Evolutionary conservation across 1,284 basidiomycete genomes (phyloP).

Genomic region (Apiotrichum domesticum): DNA sequence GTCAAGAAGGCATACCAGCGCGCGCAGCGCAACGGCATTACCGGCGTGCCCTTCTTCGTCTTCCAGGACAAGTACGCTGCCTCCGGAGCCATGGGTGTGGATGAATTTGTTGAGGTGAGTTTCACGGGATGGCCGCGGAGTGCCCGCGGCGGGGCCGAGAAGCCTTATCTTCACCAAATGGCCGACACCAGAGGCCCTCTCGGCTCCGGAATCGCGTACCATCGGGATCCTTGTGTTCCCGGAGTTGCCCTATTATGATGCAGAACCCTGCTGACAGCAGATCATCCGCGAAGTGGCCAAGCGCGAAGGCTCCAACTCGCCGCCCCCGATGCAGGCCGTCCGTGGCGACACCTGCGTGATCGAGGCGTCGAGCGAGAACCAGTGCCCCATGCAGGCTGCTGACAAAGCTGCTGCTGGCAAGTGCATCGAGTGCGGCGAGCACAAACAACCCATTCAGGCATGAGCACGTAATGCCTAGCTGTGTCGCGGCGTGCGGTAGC

Average conservation of each 20-base stretch:
- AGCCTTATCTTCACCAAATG: too few relatives aligned
- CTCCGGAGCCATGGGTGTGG: slow-evolving; percentile 48
- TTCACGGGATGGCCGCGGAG: too few relatives aligned
- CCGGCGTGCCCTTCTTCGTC: slow-evolving; percentile 50
- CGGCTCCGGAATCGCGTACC: too few relatives aligned
- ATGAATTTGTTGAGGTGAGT: slow-evolving; percentile 49
- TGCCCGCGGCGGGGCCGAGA: too few relatives aligned
- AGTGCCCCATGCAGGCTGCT: background rate
- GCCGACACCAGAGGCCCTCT: too few relatives aligned
- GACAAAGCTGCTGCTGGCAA: background rate
- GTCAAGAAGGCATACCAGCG: slow-evolving; percentile 35
- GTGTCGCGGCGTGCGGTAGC: too few relatives aligned
- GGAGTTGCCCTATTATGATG: background rate
- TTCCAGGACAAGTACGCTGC: slow-evolving; percentile 45
- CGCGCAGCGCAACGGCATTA: slow-evolving; percentile 42
- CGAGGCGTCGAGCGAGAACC: background rate
- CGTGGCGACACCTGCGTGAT: background rate
- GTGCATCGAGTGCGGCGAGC: too few relatives aligned
- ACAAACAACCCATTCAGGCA: too few relatives aligned
- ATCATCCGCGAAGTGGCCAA: slow-evolving; percentile 6
- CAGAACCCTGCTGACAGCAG: background rate
- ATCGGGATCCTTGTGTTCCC: too few relatives aligned
- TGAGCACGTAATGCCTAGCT: too few relatives aligned
- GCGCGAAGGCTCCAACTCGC: slow-evolving; percentile 5
- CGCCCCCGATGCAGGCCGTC: background rate